Evolutionary conservation across 129 eudicot genomes (phyloP), one percentile per base, ranked within the genome.

Genomic region (Cynara cardunculus): DNA sequence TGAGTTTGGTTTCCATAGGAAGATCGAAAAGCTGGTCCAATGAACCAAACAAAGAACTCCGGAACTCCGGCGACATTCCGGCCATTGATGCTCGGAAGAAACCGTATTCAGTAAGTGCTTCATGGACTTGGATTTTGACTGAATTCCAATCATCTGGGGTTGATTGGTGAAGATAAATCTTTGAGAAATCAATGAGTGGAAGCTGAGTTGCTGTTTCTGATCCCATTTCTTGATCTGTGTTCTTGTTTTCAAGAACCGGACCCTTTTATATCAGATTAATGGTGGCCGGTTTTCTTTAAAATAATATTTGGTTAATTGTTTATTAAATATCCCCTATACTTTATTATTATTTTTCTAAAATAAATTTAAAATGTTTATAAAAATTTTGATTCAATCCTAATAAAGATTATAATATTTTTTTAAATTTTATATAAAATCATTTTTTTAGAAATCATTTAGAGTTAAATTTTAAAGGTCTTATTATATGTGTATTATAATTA

Each of bases 41-140:
- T 9, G 80, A 81, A 56, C 19, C 74, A 34, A 90, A 77, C 49
- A 81, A 10, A 2, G 86, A 68, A 4, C 78, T 70, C 18, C 80
- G 69, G 26, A 84, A 81, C 73, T 86, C 72, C 1, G 12, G 13
- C 10, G 88, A 87, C 56, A 90, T 80, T 65, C 82, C 75, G 18
- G 81, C 85, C 46, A 87, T 84, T 19, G 80, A 80, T 32, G 94
- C 94, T 65, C 87, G 88, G 13, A 90, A 87, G 71, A 90, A 88
- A 24, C 90, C 94, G 18, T 81, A 90, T 56, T 90, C 69, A 75
- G 81, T 61, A 4, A 90, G 84, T 37, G 91, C 94, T 69, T 83
- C 28, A 7, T 39, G 81, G 61, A 87, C 94, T 86, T 90, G 86
- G 39, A 53, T 37, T 49, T 82, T 86, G 67, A 84, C 81, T 39